A percentile compares a stretch with the other conserved stretches of the same genome.
phyloP scores from a whole-genome alignment of 2,329 filamentous ascomycete species.

The Colletotrichum euphorbiae region DNA sequence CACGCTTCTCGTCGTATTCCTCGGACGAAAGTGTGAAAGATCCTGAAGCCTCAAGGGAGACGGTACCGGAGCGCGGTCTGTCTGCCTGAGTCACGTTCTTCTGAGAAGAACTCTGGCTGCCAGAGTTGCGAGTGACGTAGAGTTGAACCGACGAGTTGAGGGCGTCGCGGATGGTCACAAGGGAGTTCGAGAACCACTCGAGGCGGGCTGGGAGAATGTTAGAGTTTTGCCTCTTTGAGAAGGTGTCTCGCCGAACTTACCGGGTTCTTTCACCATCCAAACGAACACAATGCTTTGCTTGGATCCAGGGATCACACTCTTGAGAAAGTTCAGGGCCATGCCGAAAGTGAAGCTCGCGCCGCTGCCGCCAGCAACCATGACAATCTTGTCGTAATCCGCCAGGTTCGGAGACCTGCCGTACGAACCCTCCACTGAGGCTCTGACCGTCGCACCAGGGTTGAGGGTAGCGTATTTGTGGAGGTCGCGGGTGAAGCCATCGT shows the following conservation, averaged over 20 bases:
- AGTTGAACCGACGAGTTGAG: conserved; percentile 47
- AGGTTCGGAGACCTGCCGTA: conserved; percentile 65
- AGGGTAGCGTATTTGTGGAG: conserved; percentile 58
- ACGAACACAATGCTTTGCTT: conserved; percentile 51
- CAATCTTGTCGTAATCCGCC: conserved; percentile 41
- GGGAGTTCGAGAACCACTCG: conserved; percentile 52
- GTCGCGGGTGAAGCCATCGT: conserved; percentile 66
- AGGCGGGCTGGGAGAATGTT: conserved; percentile 47
- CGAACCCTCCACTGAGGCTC: conserved; percentile 64
- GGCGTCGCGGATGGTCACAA: conserved; percentile 48
- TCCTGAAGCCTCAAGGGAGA: conserved; percentile 26
- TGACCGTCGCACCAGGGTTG: conserved; percentile 56
- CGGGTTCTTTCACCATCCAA: conserved; percentile 53
- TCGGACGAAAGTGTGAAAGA: conserved; percentile 15
- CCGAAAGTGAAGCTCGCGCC: conserved; percentile 68
- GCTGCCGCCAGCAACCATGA: conserved; percentile 56
- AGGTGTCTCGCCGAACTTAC: conserved; percentile 45
- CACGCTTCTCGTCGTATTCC: conserved; percentile 22
- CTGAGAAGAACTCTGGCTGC: not conserved
- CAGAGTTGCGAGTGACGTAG: conserved; percentile 48
- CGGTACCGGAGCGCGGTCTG: conserved; percentile 10
- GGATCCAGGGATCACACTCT: conserved; percentile 40
- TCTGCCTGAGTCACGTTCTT: not conserved
- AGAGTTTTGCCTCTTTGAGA: conserved; percentile 21
- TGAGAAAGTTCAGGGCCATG: conserved; percentile 52